These are phyloP conservation scores for Coleophoma eucalyptorum DNA, from an alignment of 2,329 filamentous ascomycete species.

Conservation along the genomic window DNA sequence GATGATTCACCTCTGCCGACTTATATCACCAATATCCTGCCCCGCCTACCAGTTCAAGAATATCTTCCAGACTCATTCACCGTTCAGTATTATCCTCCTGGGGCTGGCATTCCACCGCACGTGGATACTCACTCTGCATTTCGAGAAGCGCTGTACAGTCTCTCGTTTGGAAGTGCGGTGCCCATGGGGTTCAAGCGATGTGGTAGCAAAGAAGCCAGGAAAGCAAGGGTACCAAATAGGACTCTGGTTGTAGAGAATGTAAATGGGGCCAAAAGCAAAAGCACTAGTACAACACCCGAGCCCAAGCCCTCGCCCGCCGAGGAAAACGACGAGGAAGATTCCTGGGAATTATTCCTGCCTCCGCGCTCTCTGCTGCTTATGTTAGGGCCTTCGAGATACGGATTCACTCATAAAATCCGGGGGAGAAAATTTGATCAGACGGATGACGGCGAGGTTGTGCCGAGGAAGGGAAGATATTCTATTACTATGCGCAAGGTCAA, in stretches of 20 bases:
- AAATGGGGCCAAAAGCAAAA: too few relatives aligned
- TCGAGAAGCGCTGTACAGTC: conserved; percentile 29
- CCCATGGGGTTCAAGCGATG: conserved; percentile 24
- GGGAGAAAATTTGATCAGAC: conserved; percentile 8
- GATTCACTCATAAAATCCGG: conserved; percentile 5
- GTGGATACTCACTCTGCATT: conserved; percentile 52
- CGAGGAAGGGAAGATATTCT: conserved; percentile 6
- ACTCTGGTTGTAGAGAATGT: background rate
- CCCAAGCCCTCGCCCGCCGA: background rate
- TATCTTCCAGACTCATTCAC: conserved; percentile 50
- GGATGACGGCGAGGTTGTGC: background rate
- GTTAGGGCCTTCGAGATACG: conserved; percentile 6
- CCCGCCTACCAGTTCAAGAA: background rate
- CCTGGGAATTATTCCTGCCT: conserved; percentile 4
- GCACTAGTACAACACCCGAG: too few relatives aligned
- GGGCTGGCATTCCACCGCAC: conserved; percentile 56
- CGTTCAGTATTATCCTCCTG: conserved; percentile 56
- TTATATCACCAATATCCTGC: background rate
- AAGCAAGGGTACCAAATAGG: background rate
- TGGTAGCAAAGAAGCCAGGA: background rate
- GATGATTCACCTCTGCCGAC: background rate
- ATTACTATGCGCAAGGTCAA: conserved; percentile 9
- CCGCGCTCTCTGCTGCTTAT: conserved; percentile 6
- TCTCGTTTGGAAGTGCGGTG: conserved; percentile 27
- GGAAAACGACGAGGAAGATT: background rate